Evolutionary conservation across 352 stramenopile species (phyloP), one percentile per base, ranked within the genome.

Genomic region (Phytopythium kandeliae): DNA sequence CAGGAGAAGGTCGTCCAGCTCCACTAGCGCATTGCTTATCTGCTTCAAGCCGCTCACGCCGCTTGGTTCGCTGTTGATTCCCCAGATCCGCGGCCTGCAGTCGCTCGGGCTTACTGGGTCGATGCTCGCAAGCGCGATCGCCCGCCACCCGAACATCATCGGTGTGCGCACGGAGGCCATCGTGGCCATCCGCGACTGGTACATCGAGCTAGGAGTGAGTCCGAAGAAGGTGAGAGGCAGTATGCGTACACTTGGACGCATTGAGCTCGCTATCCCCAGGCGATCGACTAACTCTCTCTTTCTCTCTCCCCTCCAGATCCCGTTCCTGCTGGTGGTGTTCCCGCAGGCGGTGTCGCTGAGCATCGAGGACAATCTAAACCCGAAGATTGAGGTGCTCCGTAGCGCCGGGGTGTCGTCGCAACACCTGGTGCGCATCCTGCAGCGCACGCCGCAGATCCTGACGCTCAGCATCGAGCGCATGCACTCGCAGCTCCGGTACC

Each of bases 301-400:
- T 42, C n/a, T n/a, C n/a, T n/a, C n/a, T n/a, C n/a, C n/a, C n/a
- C 10, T 12, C 15, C 43, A 87, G 77, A 66, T 88, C 16, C 46
- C 63, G n/a, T 88, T 80, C 55, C 34, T 86, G 22, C 67, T 84
- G 37, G 63, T 56, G 12, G 53, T 84, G 17, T 83, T 81, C 54
- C 77, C 77, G 0, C 60, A 73, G 24, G 64, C 46, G 16, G 41
- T 62, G 19, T 73, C 62, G 5, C 62, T 60, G 25, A 74, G 45
- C 38, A 62, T 65, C n/a, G 19, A 46, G 0, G 48, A 65, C 21
- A 85, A 67, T 34, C 54, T 85, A 33, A 54, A 86, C 19, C n/a
- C 42, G 0, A 88, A 88, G 55, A 44, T 78, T 2, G 46, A 66
- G 12, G 57, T 67, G 26, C 53, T 86, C 15, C 62, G 7, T n/a